Evolutionary conservation across 345 rosid genomes (phyloP).

Genomic region (Dovyalis caffra): DNA sequence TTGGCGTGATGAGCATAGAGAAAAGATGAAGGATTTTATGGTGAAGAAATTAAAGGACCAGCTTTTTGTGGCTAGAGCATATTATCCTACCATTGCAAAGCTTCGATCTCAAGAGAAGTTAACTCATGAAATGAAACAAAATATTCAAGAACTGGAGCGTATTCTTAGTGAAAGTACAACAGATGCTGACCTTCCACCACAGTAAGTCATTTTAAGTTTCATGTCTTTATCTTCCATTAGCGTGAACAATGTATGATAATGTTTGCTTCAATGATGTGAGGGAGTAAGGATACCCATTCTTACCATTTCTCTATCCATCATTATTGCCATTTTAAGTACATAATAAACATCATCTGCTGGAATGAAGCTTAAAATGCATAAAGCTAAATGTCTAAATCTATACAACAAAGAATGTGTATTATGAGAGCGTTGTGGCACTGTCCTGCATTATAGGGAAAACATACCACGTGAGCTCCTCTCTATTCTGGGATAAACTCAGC

Average conservation of each 20-base stretch:
- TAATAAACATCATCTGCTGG: neutral
- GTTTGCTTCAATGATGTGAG: neutral
- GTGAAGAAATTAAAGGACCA: conserved; percentile 88
- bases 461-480: neutral
- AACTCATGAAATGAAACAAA: conserved; percentile 76
- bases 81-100: conserved; percentile 92
- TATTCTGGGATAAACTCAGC: too few relatives aligned
- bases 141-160: conserved; percentile 91
- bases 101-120: conserved; percentile 69
- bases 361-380: neutral
- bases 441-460: neutral
- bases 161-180: conserved; percentile 84
- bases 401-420: neutral
- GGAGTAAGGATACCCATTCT: neutral
- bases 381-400: neutral
- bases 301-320: neutral
- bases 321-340: neutral
- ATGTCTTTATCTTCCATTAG: neutral
- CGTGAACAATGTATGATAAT: neutral
- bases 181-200: conserved; percentile 78
- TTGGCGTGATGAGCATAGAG: conserved; percentile 82
- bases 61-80: conserved; percentile 93
- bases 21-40: conserved; percentile 72
- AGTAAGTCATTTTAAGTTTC: conserved; percentile 50
- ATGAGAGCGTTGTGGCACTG: too few relatives aligned